Evolutionary conservation across 1,284 basidiomycete genomes (phyloP).

Genomic region (Trametes hirsuta): DNA sequence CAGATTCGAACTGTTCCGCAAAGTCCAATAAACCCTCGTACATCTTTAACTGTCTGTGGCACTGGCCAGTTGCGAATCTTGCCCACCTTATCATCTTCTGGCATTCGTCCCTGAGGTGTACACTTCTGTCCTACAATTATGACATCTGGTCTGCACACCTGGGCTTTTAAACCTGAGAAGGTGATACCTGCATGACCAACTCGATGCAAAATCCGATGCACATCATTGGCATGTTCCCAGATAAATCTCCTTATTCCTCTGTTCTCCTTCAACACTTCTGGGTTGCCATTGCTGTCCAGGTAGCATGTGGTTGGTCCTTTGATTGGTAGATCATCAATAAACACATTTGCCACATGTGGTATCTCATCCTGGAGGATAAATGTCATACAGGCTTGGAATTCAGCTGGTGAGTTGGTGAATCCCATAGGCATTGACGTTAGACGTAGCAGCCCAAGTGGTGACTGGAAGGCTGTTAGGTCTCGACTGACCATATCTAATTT

Average conservation of each 20-base stretch:
- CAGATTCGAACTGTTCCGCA: not conserved
- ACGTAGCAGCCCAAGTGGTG: too few species aligned
- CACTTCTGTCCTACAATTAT: conserved; percentile 32
- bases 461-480: conserved; percentile 30
- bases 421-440: too few species aligned
- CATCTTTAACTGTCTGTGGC: not conserved
- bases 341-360: too few species aligned
- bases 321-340: too few species aligned
- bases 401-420: too few species aligned
- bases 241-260: conserved; percentile 36
- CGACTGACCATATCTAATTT: conserved; percentile 27
- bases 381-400: too few species aligned
- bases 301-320: too few species aligned
- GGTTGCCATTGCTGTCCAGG: too few species aligned
- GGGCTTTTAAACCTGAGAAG: conserved; percentile 23
- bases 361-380: too few species aligned
- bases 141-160: not conserved
- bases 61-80: not conserved
- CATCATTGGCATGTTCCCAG: conserved; percentile 31
- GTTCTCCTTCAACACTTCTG: too few species aligned
- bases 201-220: conserved; percentile 35
- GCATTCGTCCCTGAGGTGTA: conserved; percentile 23
- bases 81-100: not conserved
- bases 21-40: not conserved
- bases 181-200: conserved; percentile 33